phyloP scores from a whole-genome alignment of 225 moss, liverwort and hornwort genomes.

The Pleurozium schreberi region DNA sequence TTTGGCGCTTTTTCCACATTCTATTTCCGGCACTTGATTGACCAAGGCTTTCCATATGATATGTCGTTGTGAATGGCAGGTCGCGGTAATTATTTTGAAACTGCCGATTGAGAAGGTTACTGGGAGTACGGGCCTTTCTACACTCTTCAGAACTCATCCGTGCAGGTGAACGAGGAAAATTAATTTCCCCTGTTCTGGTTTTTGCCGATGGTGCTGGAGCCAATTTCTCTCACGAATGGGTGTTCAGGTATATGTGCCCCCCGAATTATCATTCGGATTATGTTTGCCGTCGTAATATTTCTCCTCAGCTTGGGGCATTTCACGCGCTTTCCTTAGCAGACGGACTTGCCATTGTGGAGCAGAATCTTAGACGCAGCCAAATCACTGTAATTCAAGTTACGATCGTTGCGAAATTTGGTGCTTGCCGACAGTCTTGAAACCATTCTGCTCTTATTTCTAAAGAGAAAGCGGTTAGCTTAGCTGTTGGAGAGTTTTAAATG shows the following conservation, averaged over 20 bases:
- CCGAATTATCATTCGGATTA: neutral
- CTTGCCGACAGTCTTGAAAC: neutral
- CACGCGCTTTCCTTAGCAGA: neutral
- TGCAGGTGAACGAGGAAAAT: neutral
- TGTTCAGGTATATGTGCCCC: constrained; percentile 24
- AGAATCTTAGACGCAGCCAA: neutral
- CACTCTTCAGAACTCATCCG: neutral
- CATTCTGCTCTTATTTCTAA: neutral
- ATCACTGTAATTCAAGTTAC: neutral
- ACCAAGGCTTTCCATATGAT: neutral
- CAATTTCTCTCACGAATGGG: constrained; percentile 30
- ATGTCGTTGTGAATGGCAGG: neutral
- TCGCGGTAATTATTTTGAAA: neutral
- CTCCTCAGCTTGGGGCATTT: neutral
- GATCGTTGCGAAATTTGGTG: neutral
- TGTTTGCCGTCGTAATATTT: neutral
- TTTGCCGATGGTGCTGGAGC: constrained; percentile 32
- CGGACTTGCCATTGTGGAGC: neutral
- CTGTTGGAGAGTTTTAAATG: neutral
- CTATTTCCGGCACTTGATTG: neutral
- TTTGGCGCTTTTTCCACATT: neutral
- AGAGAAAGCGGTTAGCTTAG: neutral
- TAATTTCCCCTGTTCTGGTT: constrained; percentile 11
- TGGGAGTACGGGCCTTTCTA: neutral
- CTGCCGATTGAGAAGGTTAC: neutral